phyloP scores from a whole-genome alignment of 148 eudicot genomes.

The Rhododendron mucronatum region DNA sequence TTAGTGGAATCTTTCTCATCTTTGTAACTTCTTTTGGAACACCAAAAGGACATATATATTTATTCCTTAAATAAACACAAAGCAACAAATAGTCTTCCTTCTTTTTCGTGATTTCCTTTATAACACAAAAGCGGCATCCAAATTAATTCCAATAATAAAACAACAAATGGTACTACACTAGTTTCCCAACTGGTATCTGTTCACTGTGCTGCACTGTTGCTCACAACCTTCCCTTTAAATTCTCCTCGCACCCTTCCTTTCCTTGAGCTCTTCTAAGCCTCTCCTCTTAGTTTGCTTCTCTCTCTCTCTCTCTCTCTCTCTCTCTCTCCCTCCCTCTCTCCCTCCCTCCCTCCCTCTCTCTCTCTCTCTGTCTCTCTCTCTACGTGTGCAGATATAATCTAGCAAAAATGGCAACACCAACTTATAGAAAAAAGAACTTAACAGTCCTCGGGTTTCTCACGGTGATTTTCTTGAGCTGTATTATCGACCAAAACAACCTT shows the following conservation, averaged over 20 bases:
- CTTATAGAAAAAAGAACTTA: constrained; percentile 20
- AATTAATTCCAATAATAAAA: neutral
- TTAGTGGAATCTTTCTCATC: neutral
- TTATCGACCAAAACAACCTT: constrained; percentile 37
- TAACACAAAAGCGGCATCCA: neutral
- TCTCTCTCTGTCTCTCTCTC: neutral
- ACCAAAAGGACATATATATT: neutral
- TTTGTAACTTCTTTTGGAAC: neutral
- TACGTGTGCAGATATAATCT: neutral
- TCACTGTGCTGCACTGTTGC: constrained; percentile 25
- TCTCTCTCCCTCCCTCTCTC: constrained; percentile 3
- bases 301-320: constrained; percentile 7
- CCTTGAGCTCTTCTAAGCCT: constrained; percentile 24
- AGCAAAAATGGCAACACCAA: constrained; percentile 25
- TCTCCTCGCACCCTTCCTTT: constrained; percentile 17
- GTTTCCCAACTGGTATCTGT: constrained; percentile 7
- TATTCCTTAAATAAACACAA: neutral
- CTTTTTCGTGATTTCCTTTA: neutral
- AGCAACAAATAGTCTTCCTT: constrained; percentile 10
- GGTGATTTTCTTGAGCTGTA: constrained; percentile 35
- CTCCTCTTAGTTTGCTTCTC: constrained; percentile 5
- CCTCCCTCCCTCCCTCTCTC: constrained; percentile 13
- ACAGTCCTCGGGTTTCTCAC: constrained; percentile 34
- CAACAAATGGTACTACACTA: constrained; percentile 4
- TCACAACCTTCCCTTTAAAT: constrained; percentile 35